phyloP scores from a whole-genome alignment of 495 filamentous ascomycete species.

The Xylaria flabelliformis region DNA sequence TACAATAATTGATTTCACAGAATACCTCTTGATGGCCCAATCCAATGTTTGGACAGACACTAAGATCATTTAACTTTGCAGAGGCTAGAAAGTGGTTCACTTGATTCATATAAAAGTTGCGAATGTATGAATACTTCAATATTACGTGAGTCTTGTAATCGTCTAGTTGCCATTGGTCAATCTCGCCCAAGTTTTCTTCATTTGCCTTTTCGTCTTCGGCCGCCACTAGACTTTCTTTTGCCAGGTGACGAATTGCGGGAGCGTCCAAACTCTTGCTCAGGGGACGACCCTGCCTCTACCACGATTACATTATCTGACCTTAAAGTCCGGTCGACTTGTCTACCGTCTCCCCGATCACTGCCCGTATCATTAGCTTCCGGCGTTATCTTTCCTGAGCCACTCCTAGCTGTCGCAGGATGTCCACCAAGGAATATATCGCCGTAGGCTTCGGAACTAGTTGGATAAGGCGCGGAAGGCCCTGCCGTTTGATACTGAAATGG shows the following conservation, averaged over 20 bases:
- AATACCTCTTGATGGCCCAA: constrained; percentile 25
- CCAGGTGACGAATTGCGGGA: constrained; percentile 28
- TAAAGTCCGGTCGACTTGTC: constrained; percentile 18
- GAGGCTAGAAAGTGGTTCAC: background rate
- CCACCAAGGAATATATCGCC: constrained; percentile 25
- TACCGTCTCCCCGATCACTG: constrained; percentile 29
- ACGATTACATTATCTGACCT: constrained; percentile 31
- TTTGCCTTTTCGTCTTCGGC: constrained; percentile 41
- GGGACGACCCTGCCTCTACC: constrained; percentile 34
- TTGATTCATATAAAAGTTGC: background rate
- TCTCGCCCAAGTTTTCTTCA: constrained; percentile 20
- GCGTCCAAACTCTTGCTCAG: constrained; percentile 36
- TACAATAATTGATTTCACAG: constrained; percentile 27
- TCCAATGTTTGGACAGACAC: background rate
- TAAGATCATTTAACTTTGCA: background rate
- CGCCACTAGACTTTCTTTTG: constrained; percentile 40
- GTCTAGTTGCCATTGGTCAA: constrained; percentile 19
- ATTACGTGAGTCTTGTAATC: constrained; percentile 29
- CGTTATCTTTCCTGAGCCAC: constrained; percentile 32
- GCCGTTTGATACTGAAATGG: constrained; percentile 52
- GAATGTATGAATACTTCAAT: constrained; percentile 36
- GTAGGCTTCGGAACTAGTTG: constrained; percentile 29
- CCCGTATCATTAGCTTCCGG: constrained; percentile 38
- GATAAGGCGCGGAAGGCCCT: constrained; percentile 41
- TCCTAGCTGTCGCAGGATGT: constrained; percentile 29